phyloP scores from a whole-genome alignment of 225 moss, liverwort and hornwort species.

The Physcomitrellopsis africana region DNA sequence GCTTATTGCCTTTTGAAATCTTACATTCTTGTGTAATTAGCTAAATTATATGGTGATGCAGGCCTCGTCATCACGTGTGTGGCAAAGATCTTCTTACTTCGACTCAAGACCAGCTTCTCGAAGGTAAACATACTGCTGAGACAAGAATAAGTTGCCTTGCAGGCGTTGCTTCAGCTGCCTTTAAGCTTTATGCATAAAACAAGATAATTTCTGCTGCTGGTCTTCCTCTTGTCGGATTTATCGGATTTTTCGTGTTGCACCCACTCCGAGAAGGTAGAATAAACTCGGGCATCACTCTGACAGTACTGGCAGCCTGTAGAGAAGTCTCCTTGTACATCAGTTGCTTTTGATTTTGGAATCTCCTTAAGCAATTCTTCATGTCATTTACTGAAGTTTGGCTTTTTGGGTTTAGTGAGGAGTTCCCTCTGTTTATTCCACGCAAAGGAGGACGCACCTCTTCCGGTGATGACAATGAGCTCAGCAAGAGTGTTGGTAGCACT shows the following conservation, averaged over 20 bases:
- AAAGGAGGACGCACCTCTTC: slow-evolving; percentile 66
- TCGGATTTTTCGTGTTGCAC: neutral
- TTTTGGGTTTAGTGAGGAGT: slow-evolving; percentile 76
- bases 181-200: neutral
- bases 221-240: slow-evolving; percentile 7
- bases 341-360: too few species aligned
- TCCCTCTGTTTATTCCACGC: slow-evolving; percentile 86
- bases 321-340: too few species aligned
- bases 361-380: neutral
- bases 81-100: slow-evolving; percentile 95
- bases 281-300: neutral
- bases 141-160: neutral
- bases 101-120: slow-evolving; percentile 87
- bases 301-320: neutral
- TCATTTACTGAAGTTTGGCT: slow-evolving; percentile 13
- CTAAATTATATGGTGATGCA: slow-evolving; percentile 40
- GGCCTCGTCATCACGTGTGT: slow-evolving; percentile 97
- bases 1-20: neutral
- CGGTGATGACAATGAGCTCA: slow-evolving; percentile 59
- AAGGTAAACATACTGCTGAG: slow-evolving; percentile 58
- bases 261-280: neutral
- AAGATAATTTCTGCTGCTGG: neutral
- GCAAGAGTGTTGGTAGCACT: slow-evolving; percentile 65
- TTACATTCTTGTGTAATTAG: slow-evolving; percentile 6
- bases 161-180: slow-evolving; percentile 8